Percentiles rank a stretch among this genome's conserved stretches.
phyloP scores from a whole-genome alignment of 441 rosid species.

The Pelargonium australe region DNA sequence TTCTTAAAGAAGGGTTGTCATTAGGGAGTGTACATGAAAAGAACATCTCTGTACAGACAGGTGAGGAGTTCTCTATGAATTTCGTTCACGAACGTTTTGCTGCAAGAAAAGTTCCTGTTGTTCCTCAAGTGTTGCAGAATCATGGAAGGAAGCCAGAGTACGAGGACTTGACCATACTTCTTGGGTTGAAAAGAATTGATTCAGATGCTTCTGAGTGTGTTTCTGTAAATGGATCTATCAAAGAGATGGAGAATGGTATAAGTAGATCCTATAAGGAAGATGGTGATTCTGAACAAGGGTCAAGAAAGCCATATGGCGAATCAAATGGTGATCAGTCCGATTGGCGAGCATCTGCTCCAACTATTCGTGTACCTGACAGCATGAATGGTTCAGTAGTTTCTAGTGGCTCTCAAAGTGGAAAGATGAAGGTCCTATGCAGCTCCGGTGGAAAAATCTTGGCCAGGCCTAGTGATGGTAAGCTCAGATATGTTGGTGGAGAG shows the following conservation, averaged over 20 bases:
- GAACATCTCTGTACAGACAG: constrained; percentile 49
- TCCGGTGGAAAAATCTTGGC: constrained; percentile 54
- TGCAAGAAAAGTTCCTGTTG: constrained; percentile 25
- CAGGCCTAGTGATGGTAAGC: constrained; percentile 50
- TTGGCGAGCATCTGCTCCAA: constrained; percentile 25
- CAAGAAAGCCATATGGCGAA: constrained; percentile 42
- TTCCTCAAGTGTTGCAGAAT: constrained; percentile 23
- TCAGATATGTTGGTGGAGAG: constrained; percentile 56
- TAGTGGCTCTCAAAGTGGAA: constrained; percentile 31
- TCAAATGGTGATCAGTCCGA: constrained; percentile 33
- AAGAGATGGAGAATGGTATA: constrained; percentile 35
- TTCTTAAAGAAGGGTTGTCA: constrained; percentile 16
- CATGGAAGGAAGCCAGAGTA: constrained; percentile 30
- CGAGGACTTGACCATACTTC: constrained; percentile 40
- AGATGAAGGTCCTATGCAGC: constrained; percentile 54
- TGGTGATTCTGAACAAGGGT: constrained; percentile 27
- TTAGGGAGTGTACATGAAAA: constrained; percentile 28
- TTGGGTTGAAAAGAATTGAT: constrained; percentile 50
- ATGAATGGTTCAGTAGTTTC: constrained; percentile 26
- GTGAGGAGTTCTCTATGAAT: constrained; percentile 63
- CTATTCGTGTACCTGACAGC: constrained; percentile 23
- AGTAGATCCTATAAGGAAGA: constrained; percentile 32
- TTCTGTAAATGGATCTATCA: constrained; percentile 32
- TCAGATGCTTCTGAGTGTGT: constrained; percentile 45
- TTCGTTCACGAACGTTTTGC: constrained; percentile 46